Evolutionary conservation across 2,329 filamentous ascomycete genomes (phyloP).

Genomic region (Ascomycota sp.): DNA sequence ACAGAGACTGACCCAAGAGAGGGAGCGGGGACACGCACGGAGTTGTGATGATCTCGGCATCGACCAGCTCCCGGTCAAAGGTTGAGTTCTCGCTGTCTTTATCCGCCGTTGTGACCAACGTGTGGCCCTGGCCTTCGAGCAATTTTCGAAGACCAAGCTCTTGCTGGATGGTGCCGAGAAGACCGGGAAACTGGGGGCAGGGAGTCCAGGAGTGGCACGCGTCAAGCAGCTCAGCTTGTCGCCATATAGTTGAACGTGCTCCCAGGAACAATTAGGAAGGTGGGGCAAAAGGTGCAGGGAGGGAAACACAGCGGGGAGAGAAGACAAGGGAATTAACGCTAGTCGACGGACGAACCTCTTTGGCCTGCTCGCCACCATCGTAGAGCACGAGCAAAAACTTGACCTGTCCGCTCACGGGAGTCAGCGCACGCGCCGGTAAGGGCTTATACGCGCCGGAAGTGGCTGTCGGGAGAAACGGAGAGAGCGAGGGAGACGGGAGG

Average conservation of each 20-base stretch:
- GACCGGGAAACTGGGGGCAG: constrained; percentile 46
- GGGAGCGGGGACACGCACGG: constrained; percentile 36
- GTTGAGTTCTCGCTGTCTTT: constrained; percentile 87
- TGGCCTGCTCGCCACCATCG: constrained; percentile 76
- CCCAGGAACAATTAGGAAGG: no score
- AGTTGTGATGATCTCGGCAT: constrained; percentile 98
- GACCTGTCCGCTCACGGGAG: constrained; percentile 40
- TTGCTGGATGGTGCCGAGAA: constrained; percentile 93
- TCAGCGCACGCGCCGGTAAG: constrained; percentile 19
- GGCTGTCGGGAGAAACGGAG: no score
- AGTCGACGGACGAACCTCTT: constrained; percentile 56
- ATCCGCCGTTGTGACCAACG: constrained; percentile 88
- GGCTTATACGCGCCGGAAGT: no score
- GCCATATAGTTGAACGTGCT: no score
- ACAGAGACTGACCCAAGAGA: background rate
- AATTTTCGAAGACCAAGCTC: constrained; percentile 94
- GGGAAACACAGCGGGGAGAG: no score
- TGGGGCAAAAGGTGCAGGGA: background rate
- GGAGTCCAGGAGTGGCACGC: no score
- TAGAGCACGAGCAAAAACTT: constrained; percentile 91
- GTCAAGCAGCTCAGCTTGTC: no score
- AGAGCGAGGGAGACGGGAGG: no score
- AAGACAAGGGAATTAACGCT: no score
- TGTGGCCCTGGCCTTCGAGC: constrained; percentile 95
- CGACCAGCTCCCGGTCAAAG: constrained; percentile 89